A percentile compares a stretch with the other conserved stretches of the same genome.
These are phyloP conservation scores for Cylindrotheca closterium DNA, from an alignment of 108 stramenopile species.

Conservation along the genomic window DNA sequence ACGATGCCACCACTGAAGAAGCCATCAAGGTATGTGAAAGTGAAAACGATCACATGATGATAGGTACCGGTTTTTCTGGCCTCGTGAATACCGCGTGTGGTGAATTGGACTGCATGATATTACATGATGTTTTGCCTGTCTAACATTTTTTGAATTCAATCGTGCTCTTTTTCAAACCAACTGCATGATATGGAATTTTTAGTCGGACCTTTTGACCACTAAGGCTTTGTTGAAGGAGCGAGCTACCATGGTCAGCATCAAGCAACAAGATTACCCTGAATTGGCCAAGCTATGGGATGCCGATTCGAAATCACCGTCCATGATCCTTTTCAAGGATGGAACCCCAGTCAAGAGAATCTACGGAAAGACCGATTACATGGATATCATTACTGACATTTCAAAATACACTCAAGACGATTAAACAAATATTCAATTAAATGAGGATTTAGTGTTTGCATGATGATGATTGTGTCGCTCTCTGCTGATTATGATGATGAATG, in stretches of 20 bases:
- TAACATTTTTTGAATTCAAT: no score
- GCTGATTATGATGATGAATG: no score
- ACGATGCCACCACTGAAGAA: slow-evolving; percentile 47
- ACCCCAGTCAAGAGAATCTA: slow-evolving; percentile 41
- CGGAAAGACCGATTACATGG: slow-evolving; percentile 45
- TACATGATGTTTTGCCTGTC: no score
- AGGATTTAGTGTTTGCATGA: no score
- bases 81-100: no score
- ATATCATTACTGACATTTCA: slow-evolving; percentile 32
- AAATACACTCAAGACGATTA: not conserved
- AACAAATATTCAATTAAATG: no score
- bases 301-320: slow-evolving; percentile 34
- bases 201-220: slow-evolving; percentile 42
- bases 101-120: no score
- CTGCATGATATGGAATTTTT: no score
- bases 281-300: slow-evolving; percentile 56
- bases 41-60: no score
- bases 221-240: slow-evolving; percentile 46
- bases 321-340: slow-evolving; percentile 62
- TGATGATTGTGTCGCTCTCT: no score
- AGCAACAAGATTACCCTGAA: slow-evolving; percentile 65
- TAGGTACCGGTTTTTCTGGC: no score
- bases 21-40: slow-evolving; percentile 39
- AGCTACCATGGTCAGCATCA: slow-evolving; percentile 44
- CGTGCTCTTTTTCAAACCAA: no score